Base-by-base conservation (phyloP, 441 rosid genomes). In the Hura crepitans region DNA sequence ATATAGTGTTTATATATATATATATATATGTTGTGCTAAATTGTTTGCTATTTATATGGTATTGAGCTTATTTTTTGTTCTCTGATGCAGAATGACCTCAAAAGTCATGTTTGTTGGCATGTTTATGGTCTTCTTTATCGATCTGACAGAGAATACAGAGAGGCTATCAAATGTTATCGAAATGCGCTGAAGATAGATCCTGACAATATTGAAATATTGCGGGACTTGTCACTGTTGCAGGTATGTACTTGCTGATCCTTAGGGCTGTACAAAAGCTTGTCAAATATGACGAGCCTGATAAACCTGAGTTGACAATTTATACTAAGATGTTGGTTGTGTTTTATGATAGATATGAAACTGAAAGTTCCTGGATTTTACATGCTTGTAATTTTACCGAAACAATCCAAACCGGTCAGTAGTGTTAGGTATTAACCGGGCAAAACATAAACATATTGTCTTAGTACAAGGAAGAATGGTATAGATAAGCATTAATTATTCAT, bases 71-170 rank as follows among this genome's bases (percentile, higher is more conserved):
- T 65, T 37, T 74, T 71, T 63, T 43, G 42, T 50, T 75, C 30
- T 80, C 74, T 71, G 50, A 57, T 83, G 87, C 93, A 96, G 99
- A 91, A 93, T 89, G 99, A 96, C 75, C 85, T 96, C 67, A 93
- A 91, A 82, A 96, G 98, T 81, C 99, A 96, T 82, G 99, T 93
- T 80, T 96, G 99, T 85, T 96, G 99, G 99, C 99, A 96, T 81
- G 99, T 93, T 50, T 87, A 87, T 82, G 99, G 99, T 78, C 98
- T 93, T 69, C 89, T 91, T 63, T 91, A 91, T 80, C 98, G 99
- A n/a, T 96, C 99, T 25, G 98, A 96, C 79, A 85, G 99, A 86
- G 99, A 93, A 80, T 96, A 96, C 65, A 90, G 98, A 76, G 99
- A 96, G 79, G 99, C 99, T 75, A 96, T 96, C 81, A 96, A 96